Evolutionary conservation across 331 rosid genomes (phyloP).

Genomic region (Acacia pycnantha): DNA sequence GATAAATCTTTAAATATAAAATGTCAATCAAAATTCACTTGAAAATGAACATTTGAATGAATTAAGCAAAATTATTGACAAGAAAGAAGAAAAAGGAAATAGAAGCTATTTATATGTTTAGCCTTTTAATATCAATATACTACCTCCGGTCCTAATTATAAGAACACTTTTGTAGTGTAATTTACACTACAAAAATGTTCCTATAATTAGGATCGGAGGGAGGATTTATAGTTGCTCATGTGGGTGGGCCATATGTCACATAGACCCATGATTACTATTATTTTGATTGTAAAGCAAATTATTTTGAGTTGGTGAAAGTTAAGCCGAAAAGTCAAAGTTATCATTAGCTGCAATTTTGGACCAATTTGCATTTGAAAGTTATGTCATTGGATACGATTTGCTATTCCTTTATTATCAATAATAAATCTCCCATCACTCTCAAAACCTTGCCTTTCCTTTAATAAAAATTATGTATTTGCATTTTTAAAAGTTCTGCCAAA

Average conservation of each 20-base stretch:
- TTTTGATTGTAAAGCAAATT: conserved; percentile 6
- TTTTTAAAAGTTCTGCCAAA: not conserved
- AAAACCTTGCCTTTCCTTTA: not conserved
- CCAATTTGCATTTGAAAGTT: conserved; percentile 34
- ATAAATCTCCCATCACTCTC: not conserved
- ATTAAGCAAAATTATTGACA: not conserved
- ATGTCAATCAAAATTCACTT: not conserved
- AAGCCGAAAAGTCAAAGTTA: conserved; percentile 25
- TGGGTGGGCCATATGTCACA: conserved; percentile 17
- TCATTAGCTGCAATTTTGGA: conserved; percentile 47
- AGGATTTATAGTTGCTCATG: conserved; percentile 7
- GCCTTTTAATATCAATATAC: conserved; percentile 5
- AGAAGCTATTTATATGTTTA: not conserved
- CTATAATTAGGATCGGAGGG: conserved; percentile 7
- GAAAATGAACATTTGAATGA: not conserved
- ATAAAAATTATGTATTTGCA: not conserved
- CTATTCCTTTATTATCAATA: not conserved
- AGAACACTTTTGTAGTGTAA: no score
- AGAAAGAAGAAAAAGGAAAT: not conserved
- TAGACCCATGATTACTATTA: not conserved
- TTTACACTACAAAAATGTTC: no score
- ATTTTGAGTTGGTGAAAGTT: conserved; percentile 28
- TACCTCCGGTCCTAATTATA: no score
- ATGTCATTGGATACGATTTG: conserved; percentile 16
- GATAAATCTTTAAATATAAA: not conserved